phyloP scores from a whole-genome alignment of 179 eudicot genomes.

The Nepenthes alata region DNA sequence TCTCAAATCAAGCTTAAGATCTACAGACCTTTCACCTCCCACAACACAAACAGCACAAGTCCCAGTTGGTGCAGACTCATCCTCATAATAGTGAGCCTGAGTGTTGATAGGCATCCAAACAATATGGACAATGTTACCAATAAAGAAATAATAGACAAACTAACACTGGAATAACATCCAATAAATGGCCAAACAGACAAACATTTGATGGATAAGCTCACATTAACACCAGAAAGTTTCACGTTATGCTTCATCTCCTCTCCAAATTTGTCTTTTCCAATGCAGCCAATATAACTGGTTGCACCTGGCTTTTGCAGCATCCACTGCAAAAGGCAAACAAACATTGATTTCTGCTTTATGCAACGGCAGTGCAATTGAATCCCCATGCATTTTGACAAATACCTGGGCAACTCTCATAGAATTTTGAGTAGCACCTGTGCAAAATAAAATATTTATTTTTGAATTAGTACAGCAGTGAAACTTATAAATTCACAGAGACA shows the following conservation, averaged over 20 bases:
- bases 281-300: constrained; percentile 74
- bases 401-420: constrained; percentile 93
- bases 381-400: background rate
- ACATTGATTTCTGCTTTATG: background rate
- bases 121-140: background rate
- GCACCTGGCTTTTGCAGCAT: constrained; percentile 87
- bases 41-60: constrained; percentile 91
- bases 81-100: constrained; percentile 84
- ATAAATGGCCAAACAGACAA: background rate
- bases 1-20: constrained; percentile 1
- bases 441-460: background rate
- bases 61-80: constrained; percentile 75
- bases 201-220: constrained; percentile 13
- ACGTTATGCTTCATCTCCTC: constrained; percentile 80
- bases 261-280: constrained; percentile 92
- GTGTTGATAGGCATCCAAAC: constrained; percentile 5
- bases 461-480: background rate
- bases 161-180: background rate
- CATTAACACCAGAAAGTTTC: constrained; percentile 67
- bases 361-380: background rate
- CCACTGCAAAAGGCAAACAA: constrained; percentile 47
- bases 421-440: constrained; percentile 90
- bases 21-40: constrained; percentile 82
- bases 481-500: no score
- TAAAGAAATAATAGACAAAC: background rate